Conservation (phyloP, 1,284 basidiomycete species). For the Pyrrhoderma lamaoense region DNA sequence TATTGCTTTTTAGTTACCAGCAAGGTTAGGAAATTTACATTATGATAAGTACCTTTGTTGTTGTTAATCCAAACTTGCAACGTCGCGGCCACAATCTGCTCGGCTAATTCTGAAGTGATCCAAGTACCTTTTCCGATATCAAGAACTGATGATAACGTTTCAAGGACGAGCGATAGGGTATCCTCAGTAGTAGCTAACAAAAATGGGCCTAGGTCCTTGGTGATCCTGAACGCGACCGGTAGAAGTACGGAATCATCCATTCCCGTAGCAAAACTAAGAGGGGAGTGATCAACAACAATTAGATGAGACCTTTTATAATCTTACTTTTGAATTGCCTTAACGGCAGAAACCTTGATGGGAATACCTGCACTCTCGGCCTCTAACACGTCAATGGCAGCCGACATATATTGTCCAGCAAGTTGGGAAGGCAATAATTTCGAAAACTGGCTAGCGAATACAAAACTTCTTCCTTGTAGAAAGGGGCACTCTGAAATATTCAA, state of each 20-base stretch:
- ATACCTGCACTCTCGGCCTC: conserved; percentile 63
- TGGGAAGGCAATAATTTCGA: conserved; percentile 65
- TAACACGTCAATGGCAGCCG: conserved; percentile 81
- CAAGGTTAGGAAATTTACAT: background rate
- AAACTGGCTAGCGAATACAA: conserved; percentile 92
- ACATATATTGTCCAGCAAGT: conserved; percentile 77
- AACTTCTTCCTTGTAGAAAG: conserved; percentile 90
- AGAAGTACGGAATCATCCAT: conserved; percentile 51
- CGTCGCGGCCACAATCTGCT: conserved; percentile 54
- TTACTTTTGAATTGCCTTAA: conserved; percentile 87
- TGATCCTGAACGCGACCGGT: conserved; percentile 66
- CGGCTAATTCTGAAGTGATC: conserved; percentile 58
- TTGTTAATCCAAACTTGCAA: conserved; percentile 81
- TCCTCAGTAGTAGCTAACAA: conserved; percentile 77
- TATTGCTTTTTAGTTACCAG: background rate
- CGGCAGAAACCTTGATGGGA: conserved; percentile 89
- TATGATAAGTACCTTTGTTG: conserved; percentile 54
- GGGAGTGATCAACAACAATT: conserved; percentile 12
- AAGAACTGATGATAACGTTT: conserved; percentile 74
- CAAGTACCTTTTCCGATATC: conserved; percentile 68
- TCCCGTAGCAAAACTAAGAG: conserved; percentile 66
- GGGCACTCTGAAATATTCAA: conserved; percentile 53
- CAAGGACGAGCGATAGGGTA: conserved; percentile 85
- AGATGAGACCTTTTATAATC: background rate
- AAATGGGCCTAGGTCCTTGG: conserved; percentile 82